These are phyloP conservation scores for Daldinia childiae DNA, from an alignment of 495 filamentous ascomycete species.

Conservation along the genomic window DNA sequence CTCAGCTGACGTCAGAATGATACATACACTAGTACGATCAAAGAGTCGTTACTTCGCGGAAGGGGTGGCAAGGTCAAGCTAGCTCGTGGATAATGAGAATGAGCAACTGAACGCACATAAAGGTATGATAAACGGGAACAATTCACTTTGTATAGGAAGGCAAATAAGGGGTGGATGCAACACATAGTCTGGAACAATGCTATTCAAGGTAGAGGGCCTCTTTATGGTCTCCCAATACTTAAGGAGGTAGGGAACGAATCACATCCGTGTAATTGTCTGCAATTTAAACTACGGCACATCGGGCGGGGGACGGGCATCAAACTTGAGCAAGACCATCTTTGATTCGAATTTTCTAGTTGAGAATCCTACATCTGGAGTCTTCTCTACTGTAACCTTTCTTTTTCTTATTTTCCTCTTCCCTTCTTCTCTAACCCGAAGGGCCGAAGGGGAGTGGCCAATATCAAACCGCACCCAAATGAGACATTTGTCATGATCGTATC, in stretches of 20 bases:
- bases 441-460: background rate
- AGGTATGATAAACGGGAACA: background rate
- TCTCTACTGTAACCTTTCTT: conserved; percentile 2
- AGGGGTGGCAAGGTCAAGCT: background rate
- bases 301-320: background rate
- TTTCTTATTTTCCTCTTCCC: background rate
- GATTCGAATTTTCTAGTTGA: background rate
- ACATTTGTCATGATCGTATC: background rate
- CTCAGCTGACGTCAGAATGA: background rate
- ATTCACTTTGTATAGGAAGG: background rate
- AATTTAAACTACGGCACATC: background rate
- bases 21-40: background rate
- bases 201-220: background rate
- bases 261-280: background rate
- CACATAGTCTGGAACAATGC: background rate
- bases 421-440: background rate
- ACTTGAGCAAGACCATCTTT: background rate
- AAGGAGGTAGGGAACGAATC: background rate
- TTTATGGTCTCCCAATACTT: background rate
- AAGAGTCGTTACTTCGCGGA: background rate
- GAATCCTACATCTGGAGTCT: background rate
- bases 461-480: background rate
- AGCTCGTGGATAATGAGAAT: background rate
- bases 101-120: background rate
- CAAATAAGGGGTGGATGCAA: background rate